Evolutionary conservation across 1,284 basidiomycete genomes (phyloP).

Genomic region (Neolentinus lepideus): DNA sequence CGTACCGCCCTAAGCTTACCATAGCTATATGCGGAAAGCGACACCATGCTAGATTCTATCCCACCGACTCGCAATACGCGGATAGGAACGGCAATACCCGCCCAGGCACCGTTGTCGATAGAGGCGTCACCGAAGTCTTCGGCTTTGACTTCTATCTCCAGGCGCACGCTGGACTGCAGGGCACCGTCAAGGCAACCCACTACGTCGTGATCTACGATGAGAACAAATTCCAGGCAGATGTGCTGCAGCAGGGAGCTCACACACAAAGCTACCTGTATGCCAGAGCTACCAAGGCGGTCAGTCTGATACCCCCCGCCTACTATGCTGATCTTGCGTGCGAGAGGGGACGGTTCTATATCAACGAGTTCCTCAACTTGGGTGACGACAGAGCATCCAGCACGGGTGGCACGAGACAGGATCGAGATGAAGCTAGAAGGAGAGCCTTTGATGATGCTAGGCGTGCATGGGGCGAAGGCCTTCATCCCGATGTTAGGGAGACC

Average conservation of each 20-base stretch:
- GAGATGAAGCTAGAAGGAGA: slow-evolving; percentile 34
- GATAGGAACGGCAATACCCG: slow-evolving; percentile 64
- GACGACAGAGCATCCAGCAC: slow-evolving; percentile 35
- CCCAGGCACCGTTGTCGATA: slow-evolving; percentile 71
- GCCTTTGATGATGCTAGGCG: slow-evolving; percentile 45
- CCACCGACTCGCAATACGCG: slow-evolving; percentile 37
- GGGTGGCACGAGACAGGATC: slow-evolving; percentile 15
- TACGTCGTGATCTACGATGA: slow-evolving; percentile 74
- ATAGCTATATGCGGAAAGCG: slow-evolving; percentile 77
- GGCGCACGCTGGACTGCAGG: slow-evolving; percentile 64
- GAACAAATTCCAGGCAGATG: slow-evolving; percentile 54
- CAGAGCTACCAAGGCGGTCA: slow-evolving; percentile 73
- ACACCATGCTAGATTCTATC: slow-evolving; percentile 66
- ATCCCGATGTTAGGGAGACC: slow-evolving; percentile 43
- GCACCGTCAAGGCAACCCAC: slow-evolving; percentile 60
- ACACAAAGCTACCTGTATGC: slow-evolving; percentile 55
- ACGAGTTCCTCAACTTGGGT: slow-evolving; percentile 47
- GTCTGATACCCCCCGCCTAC: slow-evolving; percentile 68
- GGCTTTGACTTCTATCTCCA: slow-evolving; percentile 74
- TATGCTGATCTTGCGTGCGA: slow-evolving; percentile 76
- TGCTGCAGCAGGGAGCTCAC: slow-evolving; percentile 62
- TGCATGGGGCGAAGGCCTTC: slow-evolving; percentile 60
- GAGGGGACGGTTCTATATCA: slow-evolving; percentile 62
- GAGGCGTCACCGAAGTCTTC: slow-evolving; percentile 63
- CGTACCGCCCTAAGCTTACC: slow-evolving; percentile 56